A percentile compares a stretch with the other conserved stretches of the same genome.
Evolutionary conservation across 768 basidiomycete genomes (phyloP).

Genomic region (Boletellus emodensis): DNA sequence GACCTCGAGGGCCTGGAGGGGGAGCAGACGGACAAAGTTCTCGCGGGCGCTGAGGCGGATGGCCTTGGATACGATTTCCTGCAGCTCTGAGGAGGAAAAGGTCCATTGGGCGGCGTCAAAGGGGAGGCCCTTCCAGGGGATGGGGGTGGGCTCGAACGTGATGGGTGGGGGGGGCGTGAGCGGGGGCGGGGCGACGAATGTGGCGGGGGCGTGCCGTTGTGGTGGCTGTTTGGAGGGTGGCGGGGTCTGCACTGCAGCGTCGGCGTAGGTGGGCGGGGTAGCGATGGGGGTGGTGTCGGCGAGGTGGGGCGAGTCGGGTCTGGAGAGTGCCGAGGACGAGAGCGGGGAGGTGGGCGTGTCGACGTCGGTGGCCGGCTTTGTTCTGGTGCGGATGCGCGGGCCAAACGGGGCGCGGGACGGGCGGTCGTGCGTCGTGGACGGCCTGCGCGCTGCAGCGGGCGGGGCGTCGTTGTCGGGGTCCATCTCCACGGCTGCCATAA

Average conservation of each 20-base stretch:
- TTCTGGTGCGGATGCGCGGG: constrained; percentile 17
- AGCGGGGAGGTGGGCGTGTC: constrained; percentile 10
- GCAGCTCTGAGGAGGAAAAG: constrained; percentile 51
- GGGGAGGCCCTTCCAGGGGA: constrained; percentile 65
- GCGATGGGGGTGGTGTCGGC: not conserved
- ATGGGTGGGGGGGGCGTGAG: constrained; percentile 49
- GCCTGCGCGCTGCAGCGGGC: not conserved
- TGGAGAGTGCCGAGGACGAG: not conserved
- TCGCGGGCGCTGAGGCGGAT: constrained; percentile 66
- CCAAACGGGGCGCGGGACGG: constrained; percentile 22
- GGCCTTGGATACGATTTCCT: constrained; percentile 66
- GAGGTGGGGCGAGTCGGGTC: not conserved
- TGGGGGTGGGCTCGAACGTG: constrained; percentile 52
- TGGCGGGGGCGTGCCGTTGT: constrained; percentile 11
- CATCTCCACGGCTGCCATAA: constrained; percentile 6
- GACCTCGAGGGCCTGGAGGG: constrained; percentile 56
- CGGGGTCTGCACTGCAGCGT: constrained; percentile 15
- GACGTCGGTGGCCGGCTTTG: constrained; percentile 9
- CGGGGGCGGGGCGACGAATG: constrained; percentile 27
- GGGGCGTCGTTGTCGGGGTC: constrained; percentile 15
- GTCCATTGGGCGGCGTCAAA: constrained; percentile 68
- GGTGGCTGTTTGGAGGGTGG: not conserved
- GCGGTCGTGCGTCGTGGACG: constrained; percentile 19
- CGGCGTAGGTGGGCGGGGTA: not conserved
- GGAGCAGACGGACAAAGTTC: constrained; percentile 67